phyloP scores from a whole-genome alignment of 2,329 filamentous ascomycete species.

The Sporothrix luriei region DNA sequence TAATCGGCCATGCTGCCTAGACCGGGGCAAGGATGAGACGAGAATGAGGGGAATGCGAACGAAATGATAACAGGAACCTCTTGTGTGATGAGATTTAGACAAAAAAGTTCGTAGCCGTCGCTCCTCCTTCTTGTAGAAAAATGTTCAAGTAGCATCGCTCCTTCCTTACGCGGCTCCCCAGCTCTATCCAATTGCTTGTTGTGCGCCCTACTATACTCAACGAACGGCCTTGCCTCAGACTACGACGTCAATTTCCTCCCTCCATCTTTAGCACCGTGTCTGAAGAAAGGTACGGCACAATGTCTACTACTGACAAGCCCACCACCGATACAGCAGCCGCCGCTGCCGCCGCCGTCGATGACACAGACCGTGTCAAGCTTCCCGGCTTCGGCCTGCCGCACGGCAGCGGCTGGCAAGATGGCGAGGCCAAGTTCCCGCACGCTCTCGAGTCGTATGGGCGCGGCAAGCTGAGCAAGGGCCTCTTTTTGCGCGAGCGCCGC shows the following conservation, averaged over 20 bases:
- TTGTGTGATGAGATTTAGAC: too few relatives aligned
- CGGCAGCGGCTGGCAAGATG: neutral
- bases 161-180: neutral
- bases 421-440: slow-evolving; percentile 21
- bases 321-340: neutral
- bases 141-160: neutral
- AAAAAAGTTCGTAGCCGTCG: neutral
- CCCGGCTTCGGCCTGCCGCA: slow-evolving; percentile 32
- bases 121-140: neutral
- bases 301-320: neutral
- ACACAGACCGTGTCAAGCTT: neutral
- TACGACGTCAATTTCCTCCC: neutral
- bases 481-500: slow-evolving; percentile 41
- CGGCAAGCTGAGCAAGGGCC: slow-evolving; percentile 17
- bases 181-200: neutral
- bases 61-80: neutral
- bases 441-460: slow-evolving; percentile 5
- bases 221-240: too few relatives aligned
- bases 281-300: neutral
- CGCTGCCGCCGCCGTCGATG: neutral
- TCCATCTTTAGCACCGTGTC: neutral
- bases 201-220: neutral
- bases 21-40: neutral
- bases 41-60: neutral
- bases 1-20: slow-evolving; percentile 10